Evolutionary conservation across 2,329 filamentous ascomycete species (phyloP).

Genomic region (Colletotrichum ledebouriae): DNA sequence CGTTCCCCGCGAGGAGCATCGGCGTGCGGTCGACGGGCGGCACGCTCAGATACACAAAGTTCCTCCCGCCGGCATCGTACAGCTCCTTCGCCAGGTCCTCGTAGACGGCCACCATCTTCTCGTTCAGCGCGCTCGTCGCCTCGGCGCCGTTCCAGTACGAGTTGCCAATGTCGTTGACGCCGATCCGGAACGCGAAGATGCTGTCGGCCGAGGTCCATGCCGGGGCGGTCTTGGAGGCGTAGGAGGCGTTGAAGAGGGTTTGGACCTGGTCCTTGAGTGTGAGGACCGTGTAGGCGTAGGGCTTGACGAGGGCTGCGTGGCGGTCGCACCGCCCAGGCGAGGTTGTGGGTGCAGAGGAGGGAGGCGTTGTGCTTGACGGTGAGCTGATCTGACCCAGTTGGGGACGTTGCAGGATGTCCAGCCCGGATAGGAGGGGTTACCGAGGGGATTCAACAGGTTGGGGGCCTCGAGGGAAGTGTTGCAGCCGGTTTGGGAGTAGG

Average conservation of each 20-base stretch:
- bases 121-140: slow-evolving; percentile 52
- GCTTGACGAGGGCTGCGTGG: slow-evolving; percentile 64
- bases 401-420: slow-evolving; percentile 63
- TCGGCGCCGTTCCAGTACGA: slow-evolving; percentile 54
- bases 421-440: slow-evolving; percentile 70
- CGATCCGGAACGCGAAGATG: slow-evolving; percentile 65
- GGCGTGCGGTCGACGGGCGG: slow-evolving; percentile 70
- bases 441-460: slow-evolving; percentile 67
- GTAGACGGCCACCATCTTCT: slow-evolving; percentile 59
- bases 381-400: slow-evolving; percentile 65
- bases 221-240: slow-evolving; percentile 54
- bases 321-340: slow-evolving; percentile 68
- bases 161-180: slow-evolving; percentile 69
- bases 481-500: slow-evolving; percentile 62
- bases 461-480: slow-evolving; percentile 65
- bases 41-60: slow-evolving; percentile 71
- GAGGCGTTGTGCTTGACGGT: slow-evolving; percentile 62
- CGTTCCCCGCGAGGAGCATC: slow-evolving; percentile 57
- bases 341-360: slow-evolving; percentile 63
- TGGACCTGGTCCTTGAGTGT: slow-evolving; percentile 65
- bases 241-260: slow-evolving; percentile 38
- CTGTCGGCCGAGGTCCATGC: slow-evolving; percentile 54
- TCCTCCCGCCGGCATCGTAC: slow-evolving; percentile 66
- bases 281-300: slow-evolving; percentile 61
- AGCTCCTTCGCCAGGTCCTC: slow-evolving; percentile 58